These are phyloP conservation scores for Cordyceps pruinosa DNA, from an alignment of 2,329 filamentous ascomycete species.

Conservation along the genomic window DNA sequence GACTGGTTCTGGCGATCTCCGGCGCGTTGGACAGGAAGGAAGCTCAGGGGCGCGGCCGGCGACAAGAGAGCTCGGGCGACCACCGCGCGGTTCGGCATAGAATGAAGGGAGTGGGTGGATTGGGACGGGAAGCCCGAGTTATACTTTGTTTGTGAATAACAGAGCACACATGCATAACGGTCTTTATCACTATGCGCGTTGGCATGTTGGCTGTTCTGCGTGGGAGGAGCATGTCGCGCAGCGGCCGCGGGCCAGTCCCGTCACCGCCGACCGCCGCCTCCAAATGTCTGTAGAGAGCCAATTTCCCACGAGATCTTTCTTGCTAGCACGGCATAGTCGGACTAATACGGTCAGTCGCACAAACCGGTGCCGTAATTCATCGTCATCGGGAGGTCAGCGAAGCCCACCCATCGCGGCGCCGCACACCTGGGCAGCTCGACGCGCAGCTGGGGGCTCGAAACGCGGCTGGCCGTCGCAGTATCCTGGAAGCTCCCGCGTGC, in stretches of 20 bases:
- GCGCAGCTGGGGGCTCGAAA: background rate
- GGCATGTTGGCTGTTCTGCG: background rate
- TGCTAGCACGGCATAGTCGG: no score
- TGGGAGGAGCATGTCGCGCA: background rate
- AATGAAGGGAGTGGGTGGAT: background rate
- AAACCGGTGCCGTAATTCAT: background rate
- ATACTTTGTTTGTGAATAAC: background rate
- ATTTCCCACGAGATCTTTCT: no score
- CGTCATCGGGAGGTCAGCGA: background rate
- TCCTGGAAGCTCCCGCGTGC: background rate
- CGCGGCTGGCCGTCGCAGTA: background rate
- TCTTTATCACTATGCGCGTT: background rate
- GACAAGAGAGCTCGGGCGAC: background rate
- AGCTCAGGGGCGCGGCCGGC: background rate
- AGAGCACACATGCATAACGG: background rate
- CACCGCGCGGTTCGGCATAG: background rate
- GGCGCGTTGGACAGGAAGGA: background rate
- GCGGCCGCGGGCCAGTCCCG: background rate
- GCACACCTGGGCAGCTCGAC: background rate
- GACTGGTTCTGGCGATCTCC: background rate
- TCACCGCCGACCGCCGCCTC: background rate
- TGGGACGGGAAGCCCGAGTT: background rate
- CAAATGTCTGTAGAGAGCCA: no score
- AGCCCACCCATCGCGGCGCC: background rate
- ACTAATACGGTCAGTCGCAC: background rate